Evolutionary conservation across 257 asterid genomes (phyloP), one percentile per base, ranked within the genome.

Genomic region (Cruciata laevipes): DNA sequence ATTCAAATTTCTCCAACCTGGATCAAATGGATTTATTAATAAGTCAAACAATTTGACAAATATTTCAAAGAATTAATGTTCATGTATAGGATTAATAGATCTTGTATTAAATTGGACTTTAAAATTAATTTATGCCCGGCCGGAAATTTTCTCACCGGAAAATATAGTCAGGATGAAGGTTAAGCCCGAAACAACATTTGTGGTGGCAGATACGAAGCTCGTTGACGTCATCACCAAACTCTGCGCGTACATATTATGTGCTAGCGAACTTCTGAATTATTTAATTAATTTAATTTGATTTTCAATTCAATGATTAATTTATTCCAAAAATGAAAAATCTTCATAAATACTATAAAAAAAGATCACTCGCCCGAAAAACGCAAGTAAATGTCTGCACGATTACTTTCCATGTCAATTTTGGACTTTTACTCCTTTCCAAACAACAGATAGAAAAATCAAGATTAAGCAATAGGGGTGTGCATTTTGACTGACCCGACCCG

Each of bases 1-100:
- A 31, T 56, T 79, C 84, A 63, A 86, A 44, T 30, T 66, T 65
- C 77, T 91, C 97, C 85, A 91, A 67, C 83, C 89, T 47, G 55
- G 25, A n/a, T 61, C 11, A 38, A 3, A 61, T 33, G n/a, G n/a
- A n/a, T n/a, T n/a, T n/a, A n/a, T n/a, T n/a, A n/a, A n/a, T n/a
- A n/a, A n/a, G n/a, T n/a, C n/a, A n/a, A n/a, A n/a, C n/a, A n/a
- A n/a, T n/a, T n/a, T n/a, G n/a, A n/a, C n/a, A n/a, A n/a, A n/a
- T n/a, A n/a, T n/a, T n/a, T n/a, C n/a, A n/a, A n/a, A n/a, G n/a
- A n/a, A n/a, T n/a, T n/a, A n/a, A 38, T 38, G 7, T 38, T 38
- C 44, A 38, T 33, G 38, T 7, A 33, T 33, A 33, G 5, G n/a
- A n/a, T n/a, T n/a, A 33, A 3, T 33, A 33, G 38, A 33, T 33